Evolutionary conservation across 2,329 filamentous ascomycete genomes (phyloP), one percentile per base, ranked within the genome.

Genomic region (Diaporthe destruens): DNA sequence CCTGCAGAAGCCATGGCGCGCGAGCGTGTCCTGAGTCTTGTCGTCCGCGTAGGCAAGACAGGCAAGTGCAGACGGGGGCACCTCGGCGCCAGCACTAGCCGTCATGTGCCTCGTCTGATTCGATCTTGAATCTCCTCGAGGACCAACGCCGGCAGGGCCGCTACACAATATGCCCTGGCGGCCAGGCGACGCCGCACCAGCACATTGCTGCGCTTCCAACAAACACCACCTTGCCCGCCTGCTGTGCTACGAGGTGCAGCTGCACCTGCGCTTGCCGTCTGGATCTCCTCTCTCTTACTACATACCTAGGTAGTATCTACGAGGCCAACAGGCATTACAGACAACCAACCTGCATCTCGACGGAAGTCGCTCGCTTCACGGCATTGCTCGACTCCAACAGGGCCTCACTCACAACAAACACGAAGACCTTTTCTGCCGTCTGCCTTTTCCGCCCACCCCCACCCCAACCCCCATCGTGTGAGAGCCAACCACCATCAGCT

Each of bases 401-500:
- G n/a, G n/a, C n/a, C n/a, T n/a, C 55, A 49, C 8, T 12, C 8
- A 39, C 44, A 49, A 34, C 42, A 34, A 32, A 14, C 16, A 20
- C 61, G 20, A 49, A 29, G n/a, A 36, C 29, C 32, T 25, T 63
- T 69, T 56, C 36, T 59, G 67, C 32, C 23, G 12, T 59, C 54
- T 59, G 67, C 54, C 42, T 59, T 51, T 59, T 69, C n/a, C 57
- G 29, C 29, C 44, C 5, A 29, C 34, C 42, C 29, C 42, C 42
- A 16, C 25, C 44, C 44, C 34, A 14, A 5, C 42, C 61, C 61
- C 47, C 47, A 47, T 32, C 67, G 23, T n/a, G 23, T 12, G 55
- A 70, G 44, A 39, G 32, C 67, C 67, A 70, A 59, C 67, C 67
- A 51, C 29, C 23, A 44, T n/a, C 44, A 3, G 4, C 29, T 25